Percentiles rank a stretch among this genome's conserved stretches.
These are phyloP conservation scores for Trichoderma lentiforme DNA, from an alignment of 2,329 filamentous ascomycete species.

Conservation along the genomic window DNA sequence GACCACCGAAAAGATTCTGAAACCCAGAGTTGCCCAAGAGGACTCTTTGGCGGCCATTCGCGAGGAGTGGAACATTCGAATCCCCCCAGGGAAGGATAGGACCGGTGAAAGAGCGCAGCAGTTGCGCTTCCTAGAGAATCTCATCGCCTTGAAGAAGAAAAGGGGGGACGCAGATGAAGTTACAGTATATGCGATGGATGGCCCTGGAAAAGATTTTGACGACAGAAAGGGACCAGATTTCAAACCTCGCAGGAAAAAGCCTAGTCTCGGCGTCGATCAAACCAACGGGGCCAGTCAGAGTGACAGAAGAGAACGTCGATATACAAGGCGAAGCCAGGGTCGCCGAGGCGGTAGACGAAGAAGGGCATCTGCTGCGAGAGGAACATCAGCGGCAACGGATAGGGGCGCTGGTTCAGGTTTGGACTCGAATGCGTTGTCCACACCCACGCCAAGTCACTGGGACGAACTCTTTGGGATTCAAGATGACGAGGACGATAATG, in stretches of 20 bases:
- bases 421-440: conserved; percentile 27
- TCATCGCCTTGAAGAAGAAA: conserved; percentile 62
- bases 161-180: conserved; percentile 65
- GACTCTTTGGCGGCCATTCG: conserved; percentile 40
- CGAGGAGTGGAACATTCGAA: conserved; percentile 42
- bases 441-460: conserved; percentile 36
- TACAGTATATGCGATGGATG: conserved; percentile 53
- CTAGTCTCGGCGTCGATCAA: conserved; percentile 12
- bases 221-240: conserved; percentile 42
- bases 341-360: conserved; percentile 13
- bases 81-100: conserved; percentile 45
- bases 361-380: conserved; percentile 17
- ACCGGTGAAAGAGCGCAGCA: conserved; percentile 47
- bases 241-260: conserved; percentile 32
- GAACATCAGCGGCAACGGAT: conserved; percentile 16
- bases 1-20: conserved; percentile 61
- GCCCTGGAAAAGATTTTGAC: conserved; percentile 39
- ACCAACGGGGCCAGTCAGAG: conserved; percentile 26
- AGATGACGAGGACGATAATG: conserved; percentile 26
- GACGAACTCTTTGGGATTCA: conserved; percentile 28
- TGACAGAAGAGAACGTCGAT: conserved; percentile 14
- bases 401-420: not conserved
- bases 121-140: conserved; percentile 59
- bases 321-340: conserved; percentile 20
- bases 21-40: conserved; percentile 39